phyloP scores from a whole-genome alignment of 805 yeast genomes.

The Wickerhamiella spandovensis region DNA sequence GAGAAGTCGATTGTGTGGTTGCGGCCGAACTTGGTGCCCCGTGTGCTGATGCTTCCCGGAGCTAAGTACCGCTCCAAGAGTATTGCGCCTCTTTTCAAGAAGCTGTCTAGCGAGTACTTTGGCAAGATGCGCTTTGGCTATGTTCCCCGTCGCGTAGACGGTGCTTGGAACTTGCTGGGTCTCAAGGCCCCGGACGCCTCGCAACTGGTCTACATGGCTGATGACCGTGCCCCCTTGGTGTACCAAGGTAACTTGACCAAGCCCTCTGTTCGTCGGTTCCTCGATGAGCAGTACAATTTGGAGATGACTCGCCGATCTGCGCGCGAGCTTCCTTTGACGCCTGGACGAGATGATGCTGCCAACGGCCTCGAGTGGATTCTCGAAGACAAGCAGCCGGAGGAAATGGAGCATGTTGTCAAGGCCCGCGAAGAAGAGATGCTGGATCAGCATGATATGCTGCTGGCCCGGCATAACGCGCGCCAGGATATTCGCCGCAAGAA shows the following conservation, averaged over 20 bases:
- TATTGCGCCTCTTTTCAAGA: slow-evolving; percentile 22
- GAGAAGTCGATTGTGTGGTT: slow-evolving; percentile 18
- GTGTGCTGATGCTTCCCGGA: slow-evolving; percentile 21
- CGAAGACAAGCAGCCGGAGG: slow-evolving; percentile 17
- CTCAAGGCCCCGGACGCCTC: slow-evolving; percentile 15
- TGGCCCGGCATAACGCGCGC: slow-evolving; percentile 11
- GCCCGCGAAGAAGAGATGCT: slow-evolving; percentile 6
- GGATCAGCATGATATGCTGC: slow-evolving; percentile 3
- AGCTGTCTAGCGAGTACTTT: slow-evolving; percentile 21
- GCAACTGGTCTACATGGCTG: slow-evolving; percentile 18
- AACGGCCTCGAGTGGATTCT: slow-evolving; percentile 16
- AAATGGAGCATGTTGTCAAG: slow-evolving; percentile 12
- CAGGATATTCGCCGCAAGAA: slow-evolving; percentile 8
- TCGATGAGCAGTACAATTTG: slow-evolving; percentile 17
- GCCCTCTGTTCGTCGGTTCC: slow-evolving; percentile 16
- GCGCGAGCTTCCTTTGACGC: slow-evolving; percentile 1
- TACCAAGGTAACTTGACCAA: slow-evolving; percentile 22
- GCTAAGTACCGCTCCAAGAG: slow-evolving; percentile 16
- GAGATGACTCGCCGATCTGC: slow-evolving; percentile 16
- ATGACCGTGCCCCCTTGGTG: slow-evolving; percentile 15
- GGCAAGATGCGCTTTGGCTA: slow-evolving; percentile 20
- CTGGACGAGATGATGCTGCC: slow-evolving; percentile 14
- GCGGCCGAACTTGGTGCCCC: slow-evolving; percentile 15
- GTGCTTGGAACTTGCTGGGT: slow-evolving; percentile 18
- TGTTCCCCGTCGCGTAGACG: slow-evolving; percentile 18